Conservation (phyloP, 192 early-diverging fungal genomes). For the Phlyctochytrium arcticum region DNA sequence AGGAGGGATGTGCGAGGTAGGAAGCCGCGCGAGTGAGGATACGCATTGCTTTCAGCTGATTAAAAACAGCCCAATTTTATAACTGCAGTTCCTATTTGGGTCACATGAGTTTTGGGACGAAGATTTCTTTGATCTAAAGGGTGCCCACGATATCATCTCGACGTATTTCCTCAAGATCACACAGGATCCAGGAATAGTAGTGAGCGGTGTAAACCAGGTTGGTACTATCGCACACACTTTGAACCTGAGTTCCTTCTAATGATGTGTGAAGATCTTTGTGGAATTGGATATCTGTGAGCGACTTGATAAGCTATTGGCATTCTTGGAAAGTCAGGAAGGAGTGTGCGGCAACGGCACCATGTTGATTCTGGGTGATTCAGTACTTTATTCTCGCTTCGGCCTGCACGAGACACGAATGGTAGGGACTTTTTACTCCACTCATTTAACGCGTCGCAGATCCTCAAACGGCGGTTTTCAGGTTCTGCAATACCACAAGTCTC, state of each 20-base stretch:
- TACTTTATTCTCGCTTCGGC: slow-evolving; percentile 45
- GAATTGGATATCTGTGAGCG: slow-evolving; percentile 42
- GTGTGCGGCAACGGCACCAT: slow-evolving; percentile 61
- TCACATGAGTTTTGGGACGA: slow-evolving; percentile 54
- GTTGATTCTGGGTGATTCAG: slow-evolving; percentile 53
- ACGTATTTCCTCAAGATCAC: slow-evolving; percentile 43
- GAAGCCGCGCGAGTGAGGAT: not conserved
- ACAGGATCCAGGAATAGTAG: slow-evolving; percentile 46
- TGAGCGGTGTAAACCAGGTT: slow-evolving; percentile 51
- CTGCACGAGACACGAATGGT: slow-evolving; percentile 59
- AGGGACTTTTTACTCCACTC: not conserved
- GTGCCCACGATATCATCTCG: slow-evolving; percentile 52
- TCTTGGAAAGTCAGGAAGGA: slow-evolving; percentile 54
- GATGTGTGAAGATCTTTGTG: slow-evolving; percentile 37
- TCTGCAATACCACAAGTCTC: slow-evolving; percentile 49
- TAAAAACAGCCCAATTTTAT: not conserved
- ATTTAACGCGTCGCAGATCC: not conserved
- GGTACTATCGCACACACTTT: no score
- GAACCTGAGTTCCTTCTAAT: not conserved
- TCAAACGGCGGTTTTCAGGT: slow-evolving; percentile 29
- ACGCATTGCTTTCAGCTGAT: not conserved
- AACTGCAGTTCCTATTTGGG: slow-evolving; percentile 48
- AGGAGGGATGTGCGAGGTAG: slow-evolving; percentile 50
- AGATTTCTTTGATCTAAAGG: slow-evolving; percentile 56
- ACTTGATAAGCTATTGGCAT: slow-evolving; percentile 58